Conservation (phyloP, 1,284 basidiomycete genomes). For the Macrocystidia cucumis region DNA sequence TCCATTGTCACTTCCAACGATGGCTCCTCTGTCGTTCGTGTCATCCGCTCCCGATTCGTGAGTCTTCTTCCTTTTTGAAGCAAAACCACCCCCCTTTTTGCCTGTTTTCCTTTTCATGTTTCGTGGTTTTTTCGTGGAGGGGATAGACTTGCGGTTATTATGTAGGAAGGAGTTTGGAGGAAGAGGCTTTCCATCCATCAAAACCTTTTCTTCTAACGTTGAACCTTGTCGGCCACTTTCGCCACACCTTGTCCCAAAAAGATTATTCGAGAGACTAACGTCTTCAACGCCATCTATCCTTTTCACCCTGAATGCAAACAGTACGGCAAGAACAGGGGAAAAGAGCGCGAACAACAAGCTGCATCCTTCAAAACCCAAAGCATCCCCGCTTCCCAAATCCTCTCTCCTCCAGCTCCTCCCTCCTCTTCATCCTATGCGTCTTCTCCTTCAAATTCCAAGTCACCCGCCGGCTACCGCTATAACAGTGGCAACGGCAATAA, state of each 20-base stretch:
- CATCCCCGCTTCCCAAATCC: constrained; percentile 29
- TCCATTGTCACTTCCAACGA: constrained; percentile 17
- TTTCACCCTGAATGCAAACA: no score
- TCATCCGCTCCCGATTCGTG: constrained; percentile 71
- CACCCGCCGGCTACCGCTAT: constrained; percentile 1
- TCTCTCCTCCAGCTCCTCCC: constrained; percentile 18
- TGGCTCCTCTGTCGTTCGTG: constrained; percentile 43
- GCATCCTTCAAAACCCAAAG: constrained; percentile 26
- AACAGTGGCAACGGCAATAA: constrained; percentile 1
- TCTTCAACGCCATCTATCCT: no score
- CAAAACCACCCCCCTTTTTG: no score
- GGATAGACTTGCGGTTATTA: constrained; percentile 5
- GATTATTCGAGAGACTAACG: no score
- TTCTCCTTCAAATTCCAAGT: constrained; percentile 17
- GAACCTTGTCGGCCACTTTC: no score
- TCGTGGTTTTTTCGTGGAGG: constrained; percentile 9
- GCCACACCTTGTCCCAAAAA: no score
- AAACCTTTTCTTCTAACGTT: no score
- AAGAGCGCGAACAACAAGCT: constrained; percentile 42
- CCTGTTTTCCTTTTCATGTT: no score
- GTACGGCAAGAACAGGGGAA: constrained; percentile 63
- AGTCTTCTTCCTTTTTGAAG: constrained; percentile 12
- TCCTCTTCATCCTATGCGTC: constrained; percentile 18
- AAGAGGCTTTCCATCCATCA: no score
- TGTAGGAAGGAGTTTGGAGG: no score